Conservation (phyloP, 148 eudicot species). For the Nepenthes mirabilis region DNA sequence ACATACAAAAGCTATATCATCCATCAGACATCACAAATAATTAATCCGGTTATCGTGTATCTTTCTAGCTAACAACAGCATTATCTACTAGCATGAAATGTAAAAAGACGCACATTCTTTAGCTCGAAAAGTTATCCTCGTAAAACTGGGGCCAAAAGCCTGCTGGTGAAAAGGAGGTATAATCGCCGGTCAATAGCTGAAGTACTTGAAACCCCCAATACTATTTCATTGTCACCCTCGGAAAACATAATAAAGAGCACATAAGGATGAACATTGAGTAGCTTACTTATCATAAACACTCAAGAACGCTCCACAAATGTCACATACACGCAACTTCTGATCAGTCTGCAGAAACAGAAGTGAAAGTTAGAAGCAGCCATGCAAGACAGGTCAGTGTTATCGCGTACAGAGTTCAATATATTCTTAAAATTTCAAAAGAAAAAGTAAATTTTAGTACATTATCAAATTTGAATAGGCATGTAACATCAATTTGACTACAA, state of each 20-base stretch:
- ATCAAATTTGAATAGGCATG: not conserved
- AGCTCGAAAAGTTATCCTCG: slow-evolving; percentile 94
- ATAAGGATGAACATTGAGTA: not conserved
- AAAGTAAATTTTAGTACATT: not conserved
- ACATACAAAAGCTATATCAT: not conserved
- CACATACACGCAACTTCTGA: slow-evolving; percentile 98
- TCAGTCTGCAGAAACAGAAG: slow-evolving; percentile 56
- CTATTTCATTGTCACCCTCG: not conserved
- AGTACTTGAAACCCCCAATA: slow-evolving; percentile 14
- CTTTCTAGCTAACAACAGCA: slow-evolving; percentile 39
- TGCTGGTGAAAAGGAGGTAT: slow-evolving; percentile 96
- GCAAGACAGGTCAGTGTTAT: not conserved
- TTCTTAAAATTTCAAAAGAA: not conserved
- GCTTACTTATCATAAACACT: slow-evolving; percentile 95
- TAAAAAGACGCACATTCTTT: slow-evolving; percentile 83
- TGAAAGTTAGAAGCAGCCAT: slow-evolving; percentile 4
- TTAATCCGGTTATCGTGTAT: not conserved
- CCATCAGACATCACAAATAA: not conserved
- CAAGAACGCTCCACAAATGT: slow-evolving; percentile 97
- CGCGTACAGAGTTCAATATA: too few species aligned
- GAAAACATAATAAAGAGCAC: not conserved
- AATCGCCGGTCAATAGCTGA: slow-evolving; percentile 81
- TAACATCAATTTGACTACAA: too few species aligned
- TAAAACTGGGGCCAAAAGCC: slow-evolving; percentile 95
- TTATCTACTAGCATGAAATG: slow-evolving; percentile 41